phyloP scores from a whole-genome alignment of 176 grass and related monocot genomes.

The bread wheat (Triticum aestivum) region DNA sequence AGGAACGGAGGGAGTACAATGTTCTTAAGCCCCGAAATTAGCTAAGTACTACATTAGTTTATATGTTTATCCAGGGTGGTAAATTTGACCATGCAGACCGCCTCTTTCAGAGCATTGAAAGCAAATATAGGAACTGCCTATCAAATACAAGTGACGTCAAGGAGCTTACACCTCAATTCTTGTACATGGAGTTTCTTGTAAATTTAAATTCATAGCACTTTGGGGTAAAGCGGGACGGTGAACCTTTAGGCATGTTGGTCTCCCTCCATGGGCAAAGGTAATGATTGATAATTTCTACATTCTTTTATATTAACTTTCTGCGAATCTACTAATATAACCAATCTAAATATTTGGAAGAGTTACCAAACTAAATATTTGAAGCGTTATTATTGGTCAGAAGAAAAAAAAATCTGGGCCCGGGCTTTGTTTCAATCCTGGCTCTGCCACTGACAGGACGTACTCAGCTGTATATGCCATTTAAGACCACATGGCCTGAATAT shows the following conservation, averaged over 20 bases:
- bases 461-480: not conserved
- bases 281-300: slow-evolving; percentile 12
- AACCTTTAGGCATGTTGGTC: slow-evolving; percentile 85
- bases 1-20: no score
- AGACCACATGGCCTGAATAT: not conserved
- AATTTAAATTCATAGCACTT: slow-evolving; percentile 90
- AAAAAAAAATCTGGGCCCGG: no score
- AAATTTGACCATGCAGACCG: no score
- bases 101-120: no score
- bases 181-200: slow-evolving; percentile 53
- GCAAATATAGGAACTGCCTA: no score
- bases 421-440: no score
- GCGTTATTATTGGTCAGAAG: not conserved
- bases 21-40: no score
- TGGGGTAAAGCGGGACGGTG: slow-evolving; percentile 90
- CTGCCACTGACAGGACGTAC: not conserved
- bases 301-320: not conserved
- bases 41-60: no score
- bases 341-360: slow-evolving; percentile 3
- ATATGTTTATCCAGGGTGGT: no score
- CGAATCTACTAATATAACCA: not conserved
- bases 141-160: no score
- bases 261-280: slow-evolving; percentile 96
- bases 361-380: not conserved
- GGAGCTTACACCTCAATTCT: no score